Percentiles rank a stretch among this genome's conserved stretches.
Evolutionary conservation across 441 rosid genomes (phyloP).

Genomic region (Euphorbia celastroides): DNA sequence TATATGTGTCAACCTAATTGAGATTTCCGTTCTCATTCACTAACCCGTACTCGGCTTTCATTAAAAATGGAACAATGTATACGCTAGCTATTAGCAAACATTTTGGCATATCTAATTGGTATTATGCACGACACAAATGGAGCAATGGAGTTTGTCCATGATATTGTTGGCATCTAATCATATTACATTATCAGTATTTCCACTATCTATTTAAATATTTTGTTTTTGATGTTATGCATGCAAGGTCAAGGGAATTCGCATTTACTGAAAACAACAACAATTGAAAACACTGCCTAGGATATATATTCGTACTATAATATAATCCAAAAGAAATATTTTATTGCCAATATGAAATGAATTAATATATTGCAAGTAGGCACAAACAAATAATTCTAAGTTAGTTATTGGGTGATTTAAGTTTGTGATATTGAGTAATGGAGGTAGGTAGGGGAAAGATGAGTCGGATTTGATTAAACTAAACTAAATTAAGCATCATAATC

Average conservation of each 20-base stretch:
- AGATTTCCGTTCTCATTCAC: too few relatives aligned
- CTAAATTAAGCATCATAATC: slow-evolving; percentile 6
- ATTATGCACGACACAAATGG: too few relatives aligned
- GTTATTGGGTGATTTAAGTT: neutral
- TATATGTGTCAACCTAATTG: too few relatives aligned
- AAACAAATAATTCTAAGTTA: neutral
- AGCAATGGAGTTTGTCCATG: too few relatives aligned
- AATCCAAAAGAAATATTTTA: too few relatives aligned
- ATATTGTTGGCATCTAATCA: neutral
- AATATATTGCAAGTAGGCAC: neutral
- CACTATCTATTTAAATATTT: too few relatives aligned
- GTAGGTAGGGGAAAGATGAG: slow-evolving; percentile 5
- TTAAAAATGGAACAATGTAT: too few relatives aligned
- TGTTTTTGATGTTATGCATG: neutral
- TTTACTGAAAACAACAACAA: neutral
- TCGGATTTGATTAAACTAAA: slow-evolving; percentile 3
- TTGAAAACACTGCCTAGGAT: neutral
- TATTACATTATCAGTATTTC: too few relatives aligned
- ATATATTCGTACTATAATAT: too few relatives aligned
- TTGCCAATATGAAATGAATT: neutral
- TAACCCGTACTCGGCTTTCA: too few relatives aligned
- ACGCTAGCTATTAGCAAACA: too few relatives aligned
- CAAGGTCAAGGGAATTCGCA: neutral
- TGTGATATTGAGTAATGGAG: neutral
- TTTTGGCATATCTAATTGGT: too few relatives aligned